Percentiles rank a stretch among this genome's conserved stretches.
Evolutionary conservation across 2,329 filamentous ascomycete species (phyloP).

Genomic region (Ramichloridium luteum): DNA sequence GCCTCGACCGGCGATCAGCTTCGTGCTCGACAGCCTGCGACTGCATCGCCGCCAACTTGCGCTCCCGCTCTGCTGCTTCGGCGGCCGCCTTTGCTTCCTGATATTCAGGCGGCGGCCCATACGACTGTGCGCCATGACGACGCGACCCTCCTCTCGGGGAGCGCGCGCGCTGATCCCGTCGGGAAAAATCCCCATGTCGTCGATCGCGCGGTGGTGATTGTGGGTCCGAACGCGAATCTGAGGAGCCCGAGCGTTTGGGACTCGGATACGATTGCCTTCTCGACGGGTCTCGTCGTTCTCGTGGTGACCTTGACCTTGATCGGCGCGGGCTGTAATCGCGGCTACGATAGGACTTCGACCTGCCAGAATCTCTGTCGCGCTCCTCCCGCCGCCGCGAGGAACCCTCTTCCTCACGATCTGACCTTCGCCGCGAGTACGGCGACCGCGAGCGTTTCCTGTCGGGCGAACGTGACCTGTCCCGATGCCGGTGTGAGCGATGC

Average conservation of each 20-base stretch:
- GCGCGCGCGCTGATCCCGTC: constrained; percentile 9
- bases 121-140: constrained; percentile 11
- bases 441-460: constrained; percentile 13
- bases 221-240: constrained; percentile 25
- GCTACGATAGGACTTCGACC: constrained; percentile 5
- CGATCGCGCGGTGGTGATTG: constrained; percentile 20
- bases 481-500: constrained; percentile 20
- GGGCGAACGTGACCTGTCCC: constrained; percentile 14
- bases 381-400: neutral
- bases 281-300: constrained; percentile 24
- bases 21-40: constrained; percentile 48
- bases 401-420: constrained; percentile 5
- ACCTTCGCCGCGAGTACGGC: constrained; percentile 13
- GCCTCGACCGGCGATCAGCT: constrained; percentile 52
- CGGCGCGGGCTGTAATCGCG: constrained; percentile 19
- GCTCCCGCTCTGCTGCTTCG: constrained; percentile 24
- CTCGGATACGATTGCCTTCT: constrained; percentile 25
- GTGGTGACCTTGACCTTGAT: constrained; percentile 31
- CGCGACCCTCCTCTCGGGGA: constrained; percentile 13
- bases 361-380: constrained; percentile 1
- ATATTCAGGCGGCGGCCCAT: constrained; percentile 18
- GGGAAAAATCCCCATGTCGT: constrained; percentile 8
- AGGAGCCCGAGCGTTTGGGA: constrained; percentile 24
- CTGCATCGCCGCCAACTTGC: constrained; percentile 30
- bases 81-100: constrained; percentile 12